Evolutionary conservation across 1,139 yeast genomes (phyloP), one percentile per base, ranked within the genome.

Genomic region (Pichia sp.): DNA sequence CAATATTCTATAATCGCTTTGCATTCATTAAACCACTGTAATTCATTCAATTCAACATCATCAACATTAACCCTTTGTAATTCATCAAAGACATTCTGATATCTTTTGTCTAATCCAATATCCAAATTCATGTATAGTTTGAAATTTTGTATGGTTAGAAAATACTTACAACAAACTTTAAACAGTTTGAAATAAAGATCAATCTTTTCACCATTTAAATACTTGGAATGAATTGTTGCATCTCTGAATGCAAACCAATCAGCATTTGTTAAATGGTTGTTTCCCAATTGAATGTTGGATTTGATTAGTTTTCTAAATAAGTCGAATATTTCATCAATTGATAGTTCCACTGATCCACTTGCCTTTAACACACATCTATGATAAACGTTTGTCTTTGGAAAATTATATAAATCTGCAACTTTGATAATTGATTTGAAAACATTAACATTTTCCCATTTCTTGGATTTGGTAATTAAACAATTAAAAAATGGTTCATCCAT

Each of bases 221-320:
- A 42, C 12, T 49, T 46, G 1, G 80, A 70, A 42, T 76, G 74
- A 44, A 84, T 74, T 7, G 92, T 84, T 12, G 90, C 85, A 64
- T 82, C 89, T 67, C 90, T 75, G 51, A 89, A 70, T 1, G 96
- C 86, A 47, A 92, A 82, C 92, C 95, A 86, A 68, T 87, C 95
- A 27, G 92, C 94, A 60, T 80, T 79, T 13, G 92, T 88, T 55
- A 82, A 81, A 57, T 78, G 80, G 23, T 62, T 66, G 56, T 75
- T 75, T 6, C 79, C 76, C 48, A 72, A 69, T 32, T 66, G 65
- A 54, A 81, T 86, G 55, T 82, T 74, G 45, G 72, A 68, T 20
- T 61, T 51, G 39, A 84, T 65, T 37, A 85, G 69, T 40, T 76
- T 74, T 48, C 73, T 68, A 85, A 95, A 86, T 52, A 78, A 71